These are phyloP conservation scores for Fusarium duplospermum DNA, from an alignment of 2,329 filamentous ascomycete species.

Conservation along the genomic window DNA sequence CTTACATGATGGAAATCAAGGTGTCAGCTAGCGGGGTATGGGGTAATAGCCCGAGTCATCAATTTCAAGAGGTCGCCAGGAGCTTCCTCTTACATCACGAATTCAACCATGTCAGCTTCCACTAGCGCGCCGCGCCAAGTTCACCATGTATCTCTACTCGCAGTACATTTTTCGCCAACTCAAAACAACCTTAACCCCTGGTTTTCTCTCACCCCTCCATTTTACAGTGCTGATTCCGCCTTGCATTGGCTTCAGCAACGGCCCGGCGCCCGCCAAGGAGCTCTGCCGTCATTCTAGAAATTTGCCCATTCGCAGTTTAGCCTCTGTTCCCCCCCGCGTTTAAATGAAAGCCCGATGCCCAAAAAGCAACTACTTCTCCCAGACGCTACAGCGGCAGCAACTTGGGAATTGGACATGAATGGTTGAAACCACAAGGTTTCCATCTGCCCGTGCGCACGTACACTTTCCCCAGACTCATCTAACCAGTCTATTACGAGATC, in stretches of 20 bases:
- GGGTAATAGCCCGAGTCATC: background rate
- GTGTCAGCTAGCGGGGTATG: background rate
- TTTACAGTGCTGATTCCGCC: conserved; percentile 3
- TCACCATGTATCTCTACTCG: background rate
- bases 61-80: background rate
- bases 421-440: background rate
- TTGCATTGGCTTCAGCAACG: background rate
- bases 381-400: background rate
- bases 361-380: background rate
- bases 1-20: background rate
- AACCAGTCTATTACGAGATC: conserved; percentile 26
- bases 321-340: fast-evolving
- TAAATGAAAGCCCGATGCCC: background rate
- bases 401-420: background rate
- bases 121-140: background rate
- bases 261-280: background rate
- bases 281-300: conserved; percentile 22
- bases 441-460: conserved; percentile 3
- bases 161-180: background rate
- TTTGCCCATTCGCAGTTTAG: background rate
- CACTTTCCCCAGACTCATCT: conserved; percentile 27
- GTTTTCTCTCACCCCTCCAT: background rate
- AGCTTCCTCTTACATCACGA: background rate
- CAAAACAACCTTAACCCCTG: background rate
- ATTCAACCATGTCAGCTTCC: background rate